phyloP scores from a whole-genome alignment of 1,284 basidiomycete genomes.

The Trichosporon faecale region DNA sequence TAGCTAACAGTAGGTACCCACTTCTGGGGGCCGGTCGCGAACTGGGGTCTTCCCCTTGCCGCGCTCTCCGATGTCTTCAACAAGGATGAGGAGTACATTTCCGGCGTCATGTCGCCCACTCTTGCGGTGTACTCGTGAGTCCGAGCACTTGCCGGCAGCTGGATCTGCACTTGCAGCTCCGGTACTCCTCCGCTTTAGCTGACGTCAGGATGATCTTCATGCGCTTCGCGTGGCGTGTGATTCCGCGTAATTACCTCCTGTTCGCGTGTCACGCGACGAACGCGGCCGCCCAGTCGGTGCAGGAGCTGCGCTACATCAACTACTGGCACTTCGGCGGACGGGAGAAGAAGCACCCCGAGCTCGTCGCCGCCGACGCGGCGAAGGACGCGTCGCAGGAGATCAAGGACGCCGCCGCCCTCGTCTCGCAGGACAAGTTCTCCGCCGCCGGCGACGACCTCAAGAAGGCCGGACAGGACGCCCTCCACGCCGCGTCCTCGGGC shows the following conservation, averaged over 20 bases:
- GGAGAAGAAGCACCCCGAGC: constrained; percentile 42
- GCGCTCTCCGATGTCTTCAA: constrained; percentile 75
- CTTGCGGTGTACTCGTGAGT: constrained; percentile 86
- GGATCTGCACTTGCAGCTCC: no score
- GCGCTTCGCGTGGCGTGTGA: constrained; percentile 93
- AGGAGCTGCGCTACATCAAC: constrained; percentile 78
- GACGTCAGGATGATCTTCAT: constrained; percentile 77
- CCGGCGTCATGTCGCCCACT: constrained; percentile 86
- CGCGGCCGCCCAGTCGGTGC: constrained; percentile 74
- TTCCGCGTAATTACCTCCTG: constrained; percentile 89
- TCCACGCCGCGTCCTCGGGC: constrained; percentile 20
- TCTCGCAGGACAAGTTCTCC: constrained; percentile 4
- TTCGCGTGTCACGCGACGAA: constrained; percentile 92
- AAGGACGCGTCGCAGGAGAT: constrained; percentile 10
- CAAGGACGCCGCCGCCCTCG: background rate
- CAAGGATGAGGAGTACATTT: constrained; percentile 93
- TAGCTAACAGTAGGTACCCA: constrained; percentile 68
- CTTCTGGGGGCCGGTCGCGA: constrained; percentile 95
- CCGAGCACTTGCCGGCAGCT: no score
- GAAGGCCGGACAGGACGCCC: constrained; percentile 1
- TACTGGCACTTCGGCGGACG: constrained; percentile 65
- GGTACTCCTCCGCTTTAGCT: background rate
- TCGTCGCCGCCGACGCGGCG: constrained; percentile 22
- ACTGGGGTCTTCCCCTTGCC: constrained; percentile 93
- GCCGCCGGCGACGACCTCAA: constrained; percentile 14